Base-by-base conservation (phyloP, 495 filamentous ascomycete species). In the Aspergillus ellipticus region DNA sequence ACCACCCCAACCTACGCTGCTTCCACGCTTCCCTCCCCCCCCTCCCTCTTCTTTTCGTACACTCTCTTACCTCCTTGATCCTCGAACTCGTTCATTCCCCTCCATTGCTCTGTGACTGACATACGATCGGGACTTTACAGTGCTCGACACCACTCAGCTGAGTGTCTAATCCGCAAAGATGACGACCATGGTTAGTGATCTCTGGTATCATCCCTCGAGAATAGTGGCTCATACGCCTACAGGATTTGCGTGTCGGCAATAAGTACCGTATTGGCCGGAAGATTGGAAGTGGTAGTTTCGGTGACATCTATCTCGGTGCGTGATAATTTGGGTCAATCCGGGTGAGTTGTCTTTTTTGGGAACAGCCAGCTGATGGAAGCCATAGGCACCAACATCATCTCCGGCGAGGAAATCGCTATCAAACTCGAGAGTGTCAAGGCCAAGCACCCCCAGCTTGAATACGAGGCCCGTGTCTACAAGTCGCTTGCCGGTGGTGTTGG, bases 181-280 rank as follows among this genome's bases (percentile, higher is more conserved):
- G 75, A 79, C 75, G 64, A 79, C 75, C 62, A 79, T 79, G 75
- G 74, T 77, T 41, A 61, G 64, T 59, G 16, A 7, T 35, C 16
- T 24, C 35, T 24, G 16, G 7, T 19, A 33, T 48, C 24, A 16
- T 31, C 8, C 10, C n/a, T 4, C 19, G 8, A 29, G 11, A 13
- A 9, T 16, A 29, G 28, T 54, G 17, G 59, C 45, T 29, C 47
- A 49, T 39, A 31, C 66, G 66, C 42, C 69, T 62, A 53, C 51
- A 98, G 94, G 94, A 99, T 87, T 85, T 99, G 62, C 90, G 94
- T 73, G 94, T 99, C 78, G 94, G 94, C 72, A 99, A 99, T 74
- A 97, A 99, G 77, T 99, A 99, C 84, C 90, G 95, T 56, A 99
- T 99, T 74, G 95, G 95, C 64, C 91, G 95, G 54, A 99, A 99